Evolutionary conservation across 192 early-diverging fungal genomes (phyloP), one percentile per base, ranked within the genome.

Genomic region (Entrophospora sp.): DNA sequence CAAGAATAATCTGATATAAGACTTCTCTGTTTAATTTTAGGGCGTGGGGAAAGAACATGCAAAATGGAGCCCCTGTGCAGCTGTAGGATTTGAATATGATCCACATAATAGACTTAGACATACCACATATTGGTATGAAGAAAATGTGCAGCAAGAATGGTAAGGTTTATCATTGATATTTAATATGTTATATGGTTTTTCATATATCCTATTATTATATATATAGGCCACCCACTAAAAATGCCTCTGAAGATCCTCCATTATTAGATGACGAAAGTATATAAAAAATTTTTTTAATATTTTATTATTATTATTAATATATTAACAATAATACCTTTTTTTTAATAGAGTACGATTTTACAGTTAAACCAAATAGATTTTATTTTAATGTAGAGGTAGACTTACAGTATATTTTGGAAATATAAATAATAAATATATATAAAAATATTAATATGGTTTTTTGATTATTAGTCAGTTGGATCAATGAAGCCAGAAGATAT

Each of bases 21-120:
- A 27, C 3, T 32, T 32, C 12, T 44, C n/a, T n/a, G n/a, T n/a
- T 51, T 61, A 38, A 22, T 61, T 43, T 6, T 35, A 78, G 70
- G 96, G 96, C 12, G 94, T 92, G 24, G 92, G 89, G 28, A 98
- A 98, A 74, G 94, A 97, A 66, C 94, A 97, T 70, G 92, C 96
- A 25, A 98, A 98, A 68, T 98, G 96, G 96, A 87, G 86, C 49
- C 94, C 96, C 35, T 88, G 89, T 52, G 80, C 85, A 60, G 94
- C 89, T 7, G 83, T 96, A 12, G 82, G 85, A 4, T 97, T 98
- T 71, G 96, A 98, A 60, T 98, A 98, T 61, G 96, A 98, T 66
- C 96, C 96, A 46, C 87, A 96, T 76, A 98, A 98, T 79, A 88
- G 84, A 59, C 69, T 98, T 45, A 74, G 89, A 38, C 94, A 98